Evolutionary conservation across 2,329 filamentous ascomycete genomes (phyloP).

Genomic region (Epichloe baconii): DNA sequence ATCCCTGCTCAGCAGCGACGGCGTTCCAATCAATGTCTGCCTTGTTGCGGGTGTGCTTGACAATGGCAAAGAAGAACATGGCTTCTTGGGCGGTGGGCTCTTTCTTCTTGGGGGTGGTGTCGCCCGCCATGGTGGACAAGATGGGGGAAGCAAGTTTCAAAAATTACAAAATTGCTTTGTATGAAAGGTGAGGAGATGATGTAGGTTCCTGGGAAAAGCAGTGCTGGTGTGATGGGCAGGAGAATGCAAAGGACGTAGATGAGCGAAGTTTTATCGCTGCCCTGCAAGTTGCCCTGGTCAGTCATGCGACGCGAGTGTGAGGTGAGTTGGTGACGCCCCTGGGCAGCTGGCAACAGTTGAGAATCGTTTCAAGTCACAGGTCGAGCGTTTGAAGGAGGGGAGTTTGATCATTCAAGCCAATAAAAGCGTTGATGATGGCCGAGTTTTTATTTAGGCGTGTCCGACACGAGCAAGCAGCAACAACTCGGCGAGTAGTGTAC

Average conservation of each 20-base stretch:
- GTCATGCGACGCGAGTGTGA: background rate
- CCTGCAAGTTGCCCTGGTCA: background rate
- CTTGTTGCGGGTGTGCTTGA: conserved; percentile 29
- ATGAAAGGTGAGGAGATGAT: background rate
- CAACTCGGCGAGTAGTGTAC: conserved; percentile 1
- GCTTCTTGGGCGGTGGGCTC: conserved; percentile 28
- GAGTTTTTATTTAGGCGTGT: background rate
- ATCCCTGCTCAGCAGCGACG: conserved; percentile 28
- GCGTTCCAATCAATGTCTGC: conserved; percentile 35
- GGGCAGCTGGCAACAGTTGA: background rate
- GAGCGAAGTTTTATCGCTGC: background rate
- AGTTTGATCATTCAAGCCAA: background rate
- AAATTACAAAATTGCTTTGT: background rate
- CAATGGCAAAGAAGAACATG: conserved; percentile 30
- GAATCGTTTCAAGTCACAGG: background rate
- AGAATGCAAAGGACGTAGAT: background rate
- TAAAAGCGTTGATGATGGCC: background rate
- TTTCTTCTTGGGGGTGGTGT: conserved; percentile 14
- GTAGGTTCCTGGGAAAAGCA: background rate
- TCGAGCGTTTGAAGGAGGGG: background rate
- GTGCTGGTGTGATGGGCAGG: no score
- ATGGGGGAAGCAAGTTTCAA: background rate
- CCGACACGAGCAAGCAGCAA: background rate
- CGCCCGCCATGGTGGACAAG: conserved; percentile 17
- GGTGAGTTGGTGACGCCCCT: background rate